Conservation (phyloP, 164 flowering plant species). For the Tinospora cordifolia region DNA sequence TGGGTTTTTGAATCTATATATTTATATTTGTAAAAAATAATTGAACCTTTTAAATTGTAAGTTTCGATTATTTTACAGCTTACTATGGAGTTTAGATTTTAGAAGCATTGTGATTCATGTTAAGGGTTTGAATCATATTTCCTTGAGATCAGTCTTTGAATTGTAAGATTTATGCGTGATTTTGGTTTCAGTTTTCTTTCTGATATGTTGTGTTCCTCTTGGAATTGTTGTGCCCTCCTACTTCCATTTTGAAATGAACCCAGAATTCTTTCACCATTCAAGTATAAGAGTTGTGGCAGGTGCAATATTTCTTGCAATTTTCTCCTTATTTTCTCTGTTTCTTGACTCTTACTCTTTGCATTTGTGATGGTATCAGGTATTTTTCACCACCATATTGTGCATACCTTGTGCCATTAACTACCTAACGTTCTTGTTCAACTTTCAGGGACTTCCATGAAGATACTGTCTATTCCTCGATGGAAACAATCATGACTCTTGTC, state of each 20-base stretch:
- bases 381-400: not conserved
- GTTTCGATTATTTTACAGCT: no score
- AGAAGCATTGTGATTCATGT: no score
- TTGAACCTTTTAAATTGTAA: no score
- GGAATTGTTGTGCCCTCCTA: not conserved
- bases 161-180: no score
- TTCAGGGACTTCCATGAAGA: slow-evolving; percentile 51
- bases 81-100: no score
- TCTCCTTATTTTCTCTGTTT: not conserved
- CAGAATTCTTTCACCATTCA: no score
- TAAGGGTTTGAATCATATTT: no score
- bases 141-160: no score
- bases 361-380: not conserved
- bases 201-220: not conserved
- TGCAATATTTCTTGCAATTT: no score
- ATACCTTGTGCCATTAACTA: not conserved
- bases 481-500: slow-evolving; percentile 60
- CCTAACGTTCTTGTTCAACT: not conserved
- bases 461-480: slow-evolving; percentile 55
- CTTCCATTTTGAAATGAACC: not conserved
- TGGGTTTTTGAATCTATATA: no score
- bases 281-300: not conserved
- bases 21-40: no score
- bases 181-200: not conserved
- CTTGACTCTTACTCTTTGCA: not conserved